Percentiles rank a stretch among this genome's conserved stretches.
Evolutionary conservation across 768 basidiomycete genomes (phyloP).

Genomic region (Pisolithus microcarpus): DNA sequence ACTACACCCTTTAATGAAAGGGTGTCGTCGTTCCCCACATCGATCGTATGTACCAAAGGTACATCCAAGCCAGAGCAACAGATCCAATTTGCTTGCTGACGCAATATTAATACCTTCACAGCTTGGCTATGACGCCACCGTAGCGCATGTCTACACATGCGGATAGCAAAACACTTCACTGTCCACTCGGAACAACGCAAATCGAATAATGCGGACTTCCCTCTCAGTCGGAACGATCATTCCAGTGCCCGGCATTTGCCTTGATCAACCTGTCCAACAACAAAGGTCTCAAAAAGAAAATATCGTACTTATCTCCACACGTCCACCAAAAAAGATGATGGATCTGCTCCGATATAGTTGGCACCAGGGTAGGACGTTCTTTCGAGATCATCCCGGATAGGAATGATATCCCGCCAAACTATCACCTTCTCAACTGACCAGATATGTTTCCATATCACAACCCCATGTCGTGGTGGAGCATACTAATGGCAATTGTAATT

Average conservation of each 20-base stretch:
- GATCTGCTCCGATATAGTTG: conserved; percentile 4
- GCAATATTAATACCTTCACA: too few species aligned
- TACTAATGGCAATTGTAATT: too few species aligned
- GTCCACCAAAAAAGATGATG: not conserved
- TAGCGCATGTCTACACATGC: not conserved
- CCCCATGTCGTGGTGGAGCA: not conserved
- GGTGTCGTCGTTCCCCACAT: too few species aligned
- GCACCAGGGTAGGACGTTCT: not conserved
- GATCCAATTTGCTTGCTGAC: too few species aligned
- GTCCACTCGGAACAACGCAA: not conserved
- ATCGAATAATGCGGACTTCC: not conserved
- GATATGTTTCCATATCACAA: not conserved
- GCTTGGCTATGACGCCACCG: too few species aligned
- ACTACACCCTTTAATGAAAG: too few species aligned
- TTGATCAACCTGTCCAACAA: not conserved
- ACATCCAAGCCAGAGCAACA: too few species aligned
- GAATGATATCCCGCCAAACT: not conserved
- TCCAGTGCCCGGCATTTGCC: not conserved
- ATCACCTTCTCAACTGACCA: conserved; percentile 7
- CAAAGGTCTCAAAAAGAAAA: not conserved
- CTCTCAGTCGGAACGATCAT: not conserved
- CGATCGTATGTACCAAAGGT: too few species aligned
- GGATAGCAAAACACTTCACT: not conserved
- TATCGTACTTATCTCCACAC: not conserved
- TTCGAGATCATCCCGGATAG: conserved; percentile 21